phyloP scores from a whole-genome alignment of 495 filamentous ascomycete genomes.

The Hypoxylon intermedium region DNA sequence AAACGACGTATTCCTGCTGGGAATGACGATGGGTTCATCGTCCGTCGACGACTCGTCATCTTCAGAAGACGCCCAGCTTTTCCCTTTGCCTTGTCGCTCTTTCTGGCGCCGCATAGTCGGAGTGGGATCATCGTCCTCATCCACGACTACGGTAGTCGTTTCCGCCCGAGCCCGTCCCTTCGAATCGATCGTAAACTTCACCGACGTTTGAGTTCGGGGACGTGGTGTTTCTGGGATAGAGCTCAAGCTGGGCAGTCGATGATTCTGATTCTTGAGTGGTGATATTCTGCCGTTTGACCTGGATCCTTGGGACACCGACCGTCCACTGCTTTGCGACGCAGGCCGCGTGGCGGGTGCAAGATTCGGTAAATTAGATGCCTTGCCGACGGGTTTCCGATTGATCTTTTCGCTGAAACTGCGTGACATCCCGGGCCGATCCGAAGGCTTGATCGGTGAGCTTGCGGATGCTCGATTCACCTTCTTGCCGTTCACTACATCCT shows the following conservation, averaged over 20 bases:
- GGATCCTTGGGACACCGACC: constrained; percentile 47
- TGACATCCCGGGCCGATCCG: constrained; percentile 61
- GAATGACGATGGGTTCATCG: constrained; percentile 70
- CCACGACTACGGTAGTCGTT: constrained; percentile 66
- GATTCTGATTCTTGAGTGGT: constrained; percentile 57
- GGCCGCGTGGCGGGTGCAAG: constrained; percentile 45
- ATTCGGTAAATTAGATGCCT: constrained; percentile 42
- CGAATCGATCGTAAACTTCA: constrained; percentile 74
- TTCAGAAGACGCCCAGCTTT: constrained; percentile 52
- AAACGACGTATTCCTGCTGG: constrained; percentile 69
- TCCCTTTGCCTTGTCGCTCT: constrained; percentile 19
- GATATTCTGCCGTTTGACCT: constrained; percentile 55
- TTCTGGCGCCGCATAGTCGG: constrained; percentile 35
- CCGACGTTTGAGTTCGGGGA: constrained; percentile 58
- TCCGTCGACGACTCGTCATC: constrained; percentile 65
- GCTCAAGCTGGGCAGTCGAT: constrained; percentile 54
- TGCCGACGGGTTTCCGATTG: constrained; percentile 45
- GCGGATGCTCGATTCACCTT: constrained; percentile 52
- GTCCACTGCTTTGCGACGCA: constrained; percentile 34
- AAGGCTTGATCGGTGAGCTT: constrained; percentile 61
- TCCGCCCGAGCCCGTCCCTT: constrained; percentile 75
- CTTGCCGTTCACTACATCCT: constrained; percentile 45
- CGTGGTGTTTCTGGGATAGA: constrained; percentile 58
- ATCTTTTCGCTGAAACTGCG: constrained; percentile 66
- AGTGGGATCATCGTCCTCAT: constrained; percentile 46